A percentile compares a stretch with the other conserved stretches of the same genome.
phyloP scores from a whole-genome alignment of 768 basidiomycete species.

The Naganishia friedmannii region DNA sequence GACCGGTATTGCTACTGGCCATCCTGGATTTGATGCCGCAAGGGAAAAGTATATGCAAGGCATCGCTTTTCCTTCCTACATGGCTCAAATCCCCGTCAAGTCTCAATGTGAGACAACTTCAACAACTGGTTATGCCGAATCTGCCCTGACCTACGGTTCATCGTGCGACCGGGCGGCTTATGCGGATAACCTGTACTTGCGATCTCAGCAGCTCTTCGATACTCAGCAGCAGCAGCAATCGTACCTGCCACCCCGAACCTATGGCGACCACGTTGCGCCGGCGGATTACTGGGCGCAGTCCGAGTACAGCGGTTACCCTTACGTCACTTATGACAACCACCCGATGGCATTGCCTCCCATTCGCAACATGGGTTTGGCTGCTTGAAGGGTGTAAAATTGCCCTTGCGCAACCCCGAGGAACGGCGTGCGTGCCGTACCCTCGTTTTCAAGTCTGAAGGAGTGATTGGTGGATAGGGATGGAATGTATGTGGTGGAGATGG shows the following conservation, averaged over 20 bases:
- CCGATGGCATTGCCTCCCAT: constrained; percentile 26
- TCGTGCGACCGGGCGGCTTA: constrained; percentile 17
- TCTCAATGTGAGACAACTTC: constrained; percentile 8
- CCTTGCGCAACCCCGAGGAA: background rate
- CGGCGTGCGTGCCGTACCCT: background rate
- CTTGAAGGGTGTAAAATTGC: constrained; percentile 14
- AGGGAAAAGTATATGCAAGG: constrained; percentile 24
- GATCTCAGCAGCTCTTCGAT: constrained; percentile 22
- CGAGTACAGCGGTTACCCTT: constrained; percentile 19
- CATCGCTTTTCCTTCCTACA: constrained; percentile 10
- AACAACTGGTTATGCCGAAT: constrained; percentile 9
- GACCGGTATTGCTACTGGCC: constrained; percentile 8
- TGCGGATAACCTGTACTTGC: constrained; percentile 22
- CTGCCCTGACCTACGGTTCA: constrained; percentile 12
- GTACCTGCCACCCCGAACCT: background rate
- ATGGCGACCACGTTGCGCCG: background rate
- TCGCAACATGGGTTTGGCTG: constrained; percentile 15
- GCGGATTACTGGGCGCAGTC: constrained; percentile 13
- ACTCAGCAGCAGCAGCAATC: constrained; percentile 8
- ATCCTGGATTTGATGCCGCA: constrained; percentile 18
- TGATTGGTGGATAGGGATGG: constrained; percentile 15
- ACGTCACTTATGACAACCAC: constrained; percentile 22
- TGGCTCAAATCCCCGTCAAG: constrained; percentile 11
- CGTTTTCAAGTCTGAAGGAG: constrained; percentile 11
- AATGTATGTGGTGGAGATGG: background rate